Evolutionary conservation across 2,329 filamentous ascomycete species (phyloP), one percentile per base, ranked within the genome.

Genomic region (Neonectria neomacrospora): DNA sequence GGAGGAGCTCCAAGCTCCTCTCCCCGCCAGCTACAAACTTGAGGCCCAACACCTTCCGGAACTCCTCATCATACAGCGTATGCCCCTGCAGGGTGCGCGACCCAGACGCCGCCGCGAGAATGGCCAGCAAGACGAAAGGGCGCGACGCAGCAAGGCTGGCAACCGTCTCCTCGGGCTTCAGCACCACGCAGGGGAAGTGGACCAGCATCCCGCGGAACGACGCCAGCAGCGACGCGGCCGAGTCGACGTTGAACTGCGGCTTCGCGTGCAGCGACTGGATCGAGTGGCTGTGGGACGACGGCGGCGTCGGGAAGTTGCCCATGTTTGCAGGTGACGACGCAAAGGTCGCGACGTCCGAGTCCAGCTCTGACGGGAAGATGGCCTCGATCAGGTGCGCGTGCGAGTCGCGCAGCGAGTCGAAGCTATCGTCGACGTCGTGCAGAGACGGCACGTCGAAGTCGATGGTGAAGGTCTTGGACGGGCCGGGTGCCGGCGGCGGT

Each of bases 1-100:
- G 84, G 1, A 89, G 72, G 16, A 89, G 67, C 67, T 89, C 86
- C 22, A 89, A 62, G 12, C 80, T 86, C 59, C 85, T 81, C 76
- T 89, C 86, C 0, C 86, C 85, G 3, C 83, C 81, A 0, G 86
- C 80, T 1, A 89, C 83, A 42, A 86, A 83, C 71, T 86, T 88
- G 47, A 86, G 76, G 1, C 81, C 85, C n/a, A 88, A 68, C 0
- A 86, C 79, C 69, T 86, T 87, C 30, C 85, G 79, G 54, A 88
- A 85, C 73, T 88, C 86, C 52, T 84, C 82, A 28, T 88, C 86
- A 47, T 88, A 86, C 3, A 85, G 76, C 14, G 75, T 81, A 58
- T 87, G 83, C 0, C 85, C 81, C 66, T 85, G 83, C 22, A 84
- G 70, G n/a, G 82, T 82, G 11, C 71, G 77, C 30, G 82, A 80